Evolutionary conservation across 208 protist species (phyloP).

Genomic region (Leishmania turanica): DNA sequence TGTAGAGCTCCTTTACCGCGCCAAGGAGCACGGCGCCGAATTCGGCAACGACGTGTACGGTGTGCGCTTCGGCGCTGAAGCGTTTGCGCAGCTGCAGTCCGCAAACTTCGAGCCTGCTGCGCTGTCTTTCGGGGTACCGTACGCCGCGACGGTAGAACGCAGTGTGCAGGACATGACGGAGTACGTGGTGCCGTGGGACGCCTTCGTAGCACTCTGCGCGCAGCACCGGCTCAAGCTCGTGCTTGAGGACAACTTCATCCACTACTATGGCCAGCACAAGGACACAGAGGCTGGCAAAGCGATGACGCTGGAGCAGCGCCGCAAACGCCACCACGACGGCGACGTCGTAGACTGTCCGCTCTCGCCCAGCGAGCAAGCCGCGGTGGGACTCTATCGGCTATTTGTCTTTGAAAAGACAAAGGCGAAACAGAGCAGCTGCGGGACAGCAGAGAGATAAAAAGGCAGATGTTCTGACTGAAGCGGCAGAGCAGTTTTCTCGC

Average conservation of each 20-base stretch:
- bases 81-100: conserved; percentile 16
- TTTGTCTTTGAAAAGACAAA: conserved; percentile 68
- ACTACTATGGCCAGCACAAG: conserved; percentile 47
- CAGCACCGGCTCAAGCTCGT: conserved; percentile 44
- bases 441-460: not conserved
- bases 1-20: conserved; percentile 40
- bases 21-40: conserved; percentile 30
- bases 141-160: conserved; percentile 64
- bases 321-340: conserved; percentile 31
- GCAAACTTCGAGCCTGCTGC: conserved; percentile 2
- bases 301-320: conserved; percentile 21
- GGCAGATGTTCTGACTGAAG: not conserved
- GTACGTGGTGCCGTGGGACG: conserved; percentile 74
- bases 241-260: conserved; percentile 44
- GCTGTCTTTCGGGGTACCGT: conserved; percentile 57
- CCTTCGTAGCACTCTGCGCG: conserved; percentile 50
- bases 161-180: conserved; percentile 67
- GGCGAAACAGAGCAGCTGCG: not conserved
- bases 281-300: conserved; percentile 39
- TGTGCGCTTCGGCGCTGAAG: conserved; percentile 48
- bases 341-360: conserved; percentile 30
- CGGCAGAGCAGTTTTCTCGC: not conserved
- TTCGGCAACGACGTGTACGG: conserved; percentile 62
- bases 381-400: conserved; percentile 51
- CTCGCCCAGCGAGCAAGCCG: conserved; percentile 44